A percentile compares a stretch with the other conserved stretches of the same genome.
Evolutionary conservation across 2,329 filamentous ascomycete species (phyloP).

Genomic region (Graphilbum fragrans): DNA sequence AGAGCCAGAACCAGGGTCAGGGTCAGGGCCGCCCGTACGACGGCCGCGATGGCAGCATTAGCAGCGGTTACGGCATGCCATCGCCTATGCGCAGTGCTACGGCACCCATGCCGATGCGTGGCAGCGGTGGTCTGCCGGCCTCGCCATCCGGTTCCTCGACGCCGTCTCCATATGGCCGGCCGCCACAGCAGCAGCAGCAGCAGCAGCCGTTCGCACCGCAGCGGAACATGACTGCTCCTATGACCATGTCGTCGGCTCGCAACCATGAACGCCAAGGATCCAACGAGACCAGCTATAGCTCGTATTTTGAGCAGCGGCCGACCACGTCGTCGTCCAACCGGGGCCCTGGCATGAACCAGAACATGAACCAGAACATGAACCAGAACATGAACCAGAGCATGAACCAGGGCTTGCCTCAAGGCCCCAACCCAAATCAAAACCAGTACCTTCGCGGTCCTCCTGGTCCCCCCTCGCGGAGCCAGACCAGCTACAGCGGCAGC

Average conservation of each 20-base stretch:
- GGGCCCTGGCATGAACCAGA: background rate
- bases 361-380: no score
- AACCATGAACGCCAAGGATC: conserved; percentile 8
- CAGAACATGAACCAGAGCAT: no score
- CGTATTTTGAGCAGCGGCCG: conserved; percentile 7
- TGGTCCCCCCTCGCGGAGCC: background rate
- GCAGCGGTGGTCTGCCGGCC: no score
- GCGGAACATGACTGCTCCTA: conserved; percentile 22
- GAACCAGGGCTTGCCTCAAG: no score
- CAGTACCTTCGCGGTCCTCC: no score
- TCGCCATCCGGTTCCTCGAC: no score
- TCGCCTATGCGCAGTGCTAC: conserved; percentile 17
- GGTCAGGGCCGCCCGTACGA: no score
- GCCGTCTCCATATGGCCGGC: no score
- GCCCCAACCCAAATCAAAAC: no score
- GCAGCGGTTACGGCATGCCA: conserved; percentile 1
- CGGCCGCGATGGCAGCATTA: background rate
- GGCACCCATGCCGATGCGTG: conserved; percentile 14
- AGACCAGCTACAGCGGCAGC: conserved; percentile 4
- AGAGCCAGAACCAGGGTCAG: no score
- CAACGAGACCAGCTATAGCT: conserved; percentile 8
- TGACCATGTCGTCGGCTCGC: conserved; percentile 11
- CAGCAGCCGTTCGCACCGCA: conserved; percentile 15
- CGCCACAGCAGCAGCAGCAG: background rate
- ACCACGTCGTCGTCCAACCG: background rate